Evolutionary conservation across 2,329 filamentous ascomycete species (phyloP), one percentile per base, ranked within the genome.

Genomic region (Coleophoma crateriformis): DNA sequence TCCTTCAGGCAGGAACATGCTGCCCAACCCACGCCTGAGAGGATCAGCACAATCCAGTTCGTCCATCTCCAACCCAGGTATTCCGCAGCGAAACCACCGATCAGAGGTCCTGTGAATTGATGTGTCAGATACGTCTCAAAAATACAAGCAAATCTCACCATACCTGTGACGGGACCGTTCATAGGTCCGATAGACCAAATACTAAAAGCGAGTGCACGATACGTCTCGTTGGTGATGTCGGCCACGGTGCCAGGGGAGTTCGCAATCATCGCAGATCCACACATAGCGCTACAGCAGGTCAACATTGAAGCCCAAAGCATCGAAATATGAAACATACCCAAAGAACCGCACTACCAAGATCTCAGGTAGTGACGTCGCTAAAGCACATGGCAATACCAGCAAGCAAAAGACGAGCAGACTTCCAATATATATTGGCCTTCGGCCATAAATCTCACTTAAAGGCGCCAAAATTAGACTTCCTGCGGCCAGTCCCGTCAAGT

Each of bases 11-110:
- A 72, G 2, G 74, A 62, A 57, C 89, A 77, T 55, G 84, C 68
- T 17, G 77, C 53, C 50, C 84, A 78, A 0, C 81, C 81, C 0
- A 77, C 73, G 1, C 79, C 88, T 0, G 79, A 78, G 10, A 89
- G 74, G 46, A 95, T 91, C 60, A 92, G 69, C 8, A 85, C 79
- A 17, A 94, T 75, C 87, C 88, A 95, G 61, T 88, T 87, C 35
- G 85, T 85, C 89, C 90, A 96, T 32, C 90, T 73, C 91, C 91
- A 96, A 11, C 89, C 90, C 2, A 94, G 72, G 54, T 86, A 82
- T 65, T 90, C 76, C 56, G 67, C 88, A 1, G 87, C 80, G 58
- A 95, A 95, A 0, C 90, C 90, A 19, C 90, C 90, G 33, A 96
- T 84, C 1, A 91, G 69, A 0, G 87, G 85, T 0, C 85, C 84